A percentile compares a stretch with the other conserved stretches of the same genome.
Evolutionary conservation across 1,284 basidiomycete genomes (phyloP).

Genomic region (Marasmius tenuissimus): DNA sequence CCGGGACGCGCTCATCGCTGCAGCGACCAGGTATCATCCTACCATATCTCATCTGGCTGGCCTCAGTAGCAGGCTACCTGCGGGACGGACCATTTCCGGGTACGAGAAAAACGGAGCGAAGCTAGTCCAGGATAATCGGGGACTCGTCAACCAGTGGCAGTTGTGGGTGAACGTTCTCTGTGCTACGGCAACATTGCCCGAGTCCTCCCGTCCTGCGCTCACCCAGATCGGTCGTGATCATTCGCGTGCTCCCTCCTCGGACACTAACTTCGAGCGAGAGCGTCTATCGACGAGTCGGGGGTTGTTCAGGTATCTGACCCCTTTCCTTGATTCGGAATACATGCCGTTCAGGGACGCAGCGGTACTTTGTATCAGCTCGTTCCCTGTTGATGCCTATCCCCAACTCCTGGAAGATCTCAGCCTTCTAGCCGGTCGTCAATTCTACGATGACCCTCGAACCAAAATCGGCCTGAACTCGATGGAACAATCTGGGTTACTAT

Average conservation of each 20-base stretch:
- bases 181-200: conserved; percentile 72
- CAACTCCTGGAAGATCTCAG: conserved; percentile 85
- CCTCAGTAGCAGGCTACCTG: conserved; percentile 50
- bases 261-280: conserved; percentile 71
- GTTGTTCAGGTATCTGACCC: conserved; percentile 84
- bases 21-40: conserved; percentile 66
- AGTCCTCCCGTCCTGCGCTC: conserved; percentile 52
- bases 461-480: conserved; percentile 42
- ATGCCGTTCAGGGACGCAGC: conserved; percentile 83
- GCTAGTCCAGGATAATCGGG: conserved; percentile 61
- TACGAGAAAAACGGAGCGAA: conserved; percentile 52
- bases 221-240: conserved; percentile 67
- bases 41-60: conserved; percentile 69
- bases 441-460: conserved; percentile 73
- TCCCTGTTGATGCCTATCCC: conserved; percentile 76
- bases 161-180: conserved; percentile 84
- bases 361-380: conserved; percentile 85
- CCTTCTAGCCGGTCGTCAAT: conserved; percentile 76
- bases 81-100: conserved; percentile 35
- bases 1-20: conserved; percentile 64
- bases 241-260: conserved; percentile 64
- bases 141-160: conserved; percentile 84
- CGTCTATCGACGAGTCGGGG: conserved; percentile 77
- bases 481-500: conserved; percentile 54
- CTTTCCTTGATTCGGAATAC: conserved; percentile 86